Evolutionary conservation across 1,284 basidiomycete species (phyloP).

Genomic region (Sparassis latifolia): DNA sequence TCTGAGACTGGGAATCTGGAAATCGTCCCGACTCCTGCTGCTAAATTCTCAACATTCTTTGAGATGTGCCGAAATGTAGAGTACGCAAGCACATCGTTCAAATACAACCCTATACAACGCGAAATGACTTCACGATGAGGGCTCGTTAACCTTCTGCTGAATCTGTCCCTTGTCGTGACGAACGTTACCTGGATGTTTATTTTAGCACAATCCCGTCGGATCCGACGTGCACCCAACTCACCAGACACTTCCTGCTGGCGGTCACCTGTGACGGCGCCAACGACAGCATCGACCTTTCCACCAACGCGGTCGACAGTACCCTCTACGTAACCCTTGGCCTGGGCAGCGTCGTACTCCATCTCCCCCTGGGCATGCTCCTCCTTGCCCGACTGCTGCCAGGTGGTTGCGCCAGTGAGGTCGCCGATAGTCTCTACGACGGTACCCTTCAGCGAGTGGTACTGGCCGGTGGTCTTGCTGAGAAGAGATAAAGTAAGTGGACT

Average conservation of each 20-base stretch:
- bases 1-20: too few relatives aligned
- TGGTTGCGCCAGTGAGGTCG: constrained; percentile 37
- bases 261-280: constrained; percentile 63
- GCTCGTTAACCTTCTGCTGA: constrained; percentile 48
- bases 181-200: constrained; percentile 36
- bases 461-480: constrained; percentile 56
- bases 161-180: constrained; percentile 55
- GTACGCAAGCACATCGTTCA: too few relatives aligned
- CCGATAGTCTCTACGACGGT: constrained; percentile 52
- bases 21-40: too few relatives aligned
- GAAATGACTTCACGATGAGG: constrained; percentile 3
- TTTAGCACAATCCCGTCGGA: neutral
- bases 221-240: constrained; percentile 18
- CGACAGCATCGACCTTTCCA: constrained; percentile 64
- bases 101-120: too few relatives aligned
- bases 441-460: constrained; percentile 58
- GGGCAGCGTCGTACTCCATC: constrained; percentile 49
- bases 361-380: constrained; percentile 65
- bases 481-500: neutral
- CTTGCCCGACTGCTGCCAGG: constrained; percentile 51
- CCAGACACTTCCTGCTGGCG: constrained; percentile 52
- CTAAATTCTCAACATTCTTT: too few relatives aligned
- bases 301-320: constrained; percentile 50
- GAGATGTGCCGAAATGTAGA: too few relatives aligned
- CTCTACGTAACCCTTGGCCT: constrained; percentile 49